A percentile compares a stretch with the other conserved stretches of the same genome.
phyloP scores from a whole-genome alignment of 2,329 filamentous ascomycete genomes.

The Paramyrothecium roridum region DNA sequence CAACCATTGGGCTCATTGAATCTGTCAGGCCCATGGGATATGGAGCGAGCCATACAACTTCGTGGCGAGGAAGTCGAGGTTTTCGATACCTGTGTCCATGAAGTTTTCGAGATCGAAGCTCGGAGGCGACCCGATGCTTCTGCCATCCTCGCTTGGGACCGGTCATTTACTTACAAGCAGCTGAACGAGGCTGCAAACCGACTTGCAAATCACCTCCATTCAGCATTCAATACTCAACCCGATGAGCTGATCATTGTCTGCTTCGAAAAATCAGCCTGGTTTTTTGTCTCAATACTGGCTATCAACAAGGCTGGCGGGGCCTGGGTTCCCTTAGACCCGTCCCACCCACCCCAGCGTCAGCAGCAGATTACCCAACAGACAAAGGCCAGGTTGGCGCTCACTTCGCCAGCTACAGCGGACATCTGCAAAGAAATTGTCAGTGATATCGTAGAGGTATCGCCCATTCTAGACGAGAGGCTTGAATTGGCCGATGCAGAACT shows the following conservation, averaged over 20 bases:
- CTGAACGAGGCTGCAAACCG: slow-evolving; percentile 6
- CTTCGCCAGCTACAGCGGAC: not conserved
- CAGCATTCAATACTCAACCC: not conserved
- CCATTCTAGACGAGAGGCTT: not conserved
- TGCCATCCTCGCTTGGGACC: slow-evolving; percentile 22
- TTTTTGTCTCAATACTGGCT: slow-evolving; percentile 26
- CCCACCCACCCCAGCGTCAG: slow-evolving; percentile 25
- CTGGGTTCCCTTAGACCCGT: slow-evolving; percentile 30
- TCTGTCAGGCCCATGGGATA: slow-evolving; percentile 5
- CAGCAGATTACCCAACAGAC: slow-evolving; percentile 9
- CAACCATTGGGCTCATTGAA: not conserved
- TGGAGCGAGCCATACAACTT: not conserved
- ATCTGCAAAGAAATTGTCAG: not conserved
- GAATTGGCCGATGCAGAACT: not conserved
- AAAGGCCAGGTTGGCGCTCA: not conserved
- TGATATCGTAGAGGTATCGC: not conserved
- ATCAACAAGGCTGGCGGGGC: slow-evolving; percentile 30
- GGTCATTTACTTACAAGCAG: slow-evolving; percentile 16
- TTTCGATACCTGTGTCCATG: slow-evolving; percentile 10
- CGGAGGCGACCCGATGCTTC: slow-evolving; percentile 5
- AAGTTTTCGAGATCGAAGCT: slow-evolving; percentile 11
- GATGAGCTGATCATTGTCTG: slow-evolving; percentile 26
- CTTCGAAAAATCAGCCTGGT: slow-evolving; percentile 35
- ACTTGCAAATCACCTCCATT: slow-evolving; percentile 6
- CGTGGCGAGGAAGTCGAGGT: not conserved